A percentile compares a stretch with the other conserved stretches of the same genome.
Conservation (phyloP, 2,329 filamentous ascomycete species). For the Fusarium acutatum region DNA sequence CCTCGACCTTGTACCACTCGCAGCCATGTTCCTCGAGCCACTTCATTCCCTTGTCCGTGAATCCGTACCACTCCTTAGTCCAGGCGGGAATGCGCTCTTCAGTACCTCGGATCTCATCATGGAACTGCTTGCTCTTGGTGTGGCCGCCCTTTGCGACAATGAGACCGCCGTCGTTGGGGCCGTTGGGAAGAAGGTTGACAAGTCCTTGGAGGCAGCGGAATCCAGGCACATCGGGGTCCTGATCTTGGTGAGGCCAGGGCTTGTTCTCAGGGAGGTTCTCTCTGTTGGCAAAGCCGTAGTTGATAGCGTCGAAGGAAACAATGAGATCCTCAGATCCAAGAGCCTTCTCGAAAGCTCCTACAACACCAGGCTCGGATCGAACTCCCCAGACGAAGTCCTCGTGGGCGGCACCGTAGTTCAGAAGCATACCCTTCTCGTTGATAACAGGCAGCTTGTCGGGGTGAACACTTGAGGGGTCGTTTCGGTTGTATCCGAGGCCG, state of each 20-base stretch:
- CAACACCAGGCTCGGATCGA: slow-evolving; percentile 55
- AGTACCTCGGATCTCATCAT: slow-evolving; percentile 44
- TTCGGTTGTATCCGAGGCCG: slow-evolving; percentile 31
- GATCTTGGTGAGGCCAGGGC: slow-evolving; percentile 37
- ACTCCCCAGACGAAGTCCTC: slow-evolving; percentile 59
- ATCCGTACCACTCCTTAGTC: slow-evolving; percentile 46
- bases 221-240: slow-evolving; percentile 43
- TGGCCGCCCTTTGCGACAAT: slow-evolving; percentile 43
- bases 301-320: slow-evolving; percentile 54
- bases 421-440: slow-evolving; percentile 56
- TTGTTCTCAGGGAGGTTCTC: slow-evolving; percentile 41
- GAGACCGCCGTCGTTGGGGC: slow-evolving; percentile 47
- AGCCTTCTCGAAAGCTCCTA: slow-evolving; percentile 56
- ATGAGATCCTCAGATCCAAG: slow-evolving; percentile 56
- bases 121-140: slow-evolving; percentile 44
- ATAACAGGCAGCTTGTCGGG: slow-evolving; percentile 38
- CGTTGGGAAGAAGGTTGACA: slow-evolving; percentile 52
- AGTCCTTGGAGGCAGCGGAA: slow-evolving; percentile 62
- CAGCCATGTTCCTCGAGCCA: slow-evolving; percentile 47
- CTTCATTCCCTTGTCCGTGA: slow-evolving; percentile 48
- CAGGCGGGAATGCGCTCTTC: slow-evolving; percentile 50
- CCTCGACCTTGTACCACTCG: slow-evolving; percentile 50
- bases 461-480: slow-evolving; percentile 25
- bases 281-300: slow-evolving; percentile 53
- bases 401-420: slow-evolving; percentile 57